A percentile compares a stretch with the other conserved stretches of the same genome.
phyloP scores from a whole-genome alignment of 169 alveolate species.

The Besnoitia besnoiti region DNA sequence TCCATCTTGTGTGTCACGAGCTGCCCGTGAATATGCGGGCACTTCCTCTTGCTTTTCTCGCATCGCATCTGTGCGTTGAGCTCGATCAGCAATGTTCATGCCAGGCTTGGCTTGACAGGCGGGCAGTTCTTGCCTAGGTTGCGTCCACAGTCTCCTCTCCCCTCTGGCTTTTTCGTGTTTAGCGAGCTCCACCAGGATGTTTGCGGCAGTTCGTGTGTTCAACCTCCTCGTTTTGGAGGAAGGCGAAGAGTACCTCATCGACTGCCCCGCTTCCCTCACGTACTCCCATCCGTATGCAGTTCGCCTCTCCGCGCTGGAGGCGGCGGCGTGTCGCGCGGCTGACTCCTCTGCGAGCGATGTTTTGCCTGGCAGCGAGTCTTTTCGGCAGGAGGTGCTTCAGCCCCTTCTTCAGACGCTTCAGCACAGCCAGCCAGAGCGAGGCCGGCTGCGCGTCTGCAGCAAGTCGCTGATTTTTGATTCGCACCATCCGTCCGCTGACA shows the following conservation, averaged over 20 bases:
- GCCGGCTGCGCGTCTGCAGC: conserved; percentile 55
- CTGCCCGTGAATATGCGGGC: not conserved
- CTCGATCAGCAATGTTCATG: not conserved
- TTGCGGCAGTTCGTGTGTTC: conserved; percentile 34
- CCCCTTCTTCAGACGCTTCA: conserved; percentile 22
- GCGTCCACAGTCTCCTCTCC: not conserved
- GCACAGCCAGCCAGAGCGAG: conserved; percentile 21
- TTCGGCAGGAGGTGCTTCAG: conserved; percentile 13
- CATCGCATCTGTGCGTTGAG: not conserved
- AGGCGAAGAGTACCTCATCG: conserved; percentile 57
- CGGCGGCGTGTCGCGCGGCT: conserved; percentile 16
- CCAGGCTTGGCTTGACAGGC: not conserved
- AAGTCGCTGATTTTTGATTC: conserved; percentile 41
- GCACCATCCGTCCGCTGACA: conserved; percentile 41
- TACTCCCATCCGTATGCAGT: conserved; percentile 34
- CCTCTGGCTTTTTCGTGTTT: not conserved
- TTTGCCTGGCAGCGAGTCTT: not conserved
- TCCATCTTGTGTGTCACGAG: too few species aligned
- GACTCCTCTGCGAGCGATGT: not conserved
- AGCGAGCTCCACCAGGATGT: not conserved
- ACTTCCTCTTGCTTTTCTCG: not conserved
- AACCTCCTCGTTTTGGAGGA: conserved; percentile 58
- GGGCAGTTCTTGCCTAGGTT: not conserved
- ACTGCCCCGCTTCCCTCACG: conserved; percentile 22
- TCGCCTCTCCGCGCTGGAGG: conserved; percentile 3